Evolutionary conservation across 2,329 filamentous ascomycete genomes (phyloP).

Genomic region (Teratosphaeria destructans): DNA sequence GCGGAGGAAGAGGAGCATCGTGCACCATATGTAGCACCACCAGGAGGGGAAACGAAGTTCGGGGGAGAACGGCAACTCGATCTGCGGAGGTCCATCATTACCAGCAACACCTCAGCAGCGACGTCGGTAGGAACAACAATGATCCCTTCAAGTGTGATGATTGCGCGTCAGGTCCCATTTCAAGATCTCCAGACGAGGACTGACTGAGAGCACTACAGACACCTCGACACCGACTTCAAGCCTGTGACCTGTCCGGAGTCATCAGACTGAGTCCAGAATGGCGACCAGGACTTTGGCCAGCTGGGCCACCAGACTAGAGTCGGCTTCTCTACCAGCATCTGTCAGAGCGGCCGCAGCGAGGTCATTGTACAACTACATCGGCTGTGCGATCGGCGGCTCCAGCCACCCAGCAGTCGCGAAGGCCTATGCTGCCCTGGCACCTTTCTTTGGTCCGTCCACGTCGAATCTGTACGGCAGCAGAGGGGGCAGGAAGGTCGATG

Average conservation of each 20-base stretch:
- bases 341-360: slow-evolving; percentile 37
- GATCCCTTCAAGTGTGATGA: neutral
- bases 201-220: too few relatives aligned
- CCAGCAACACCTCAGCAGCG: neutral
- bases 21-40: neutral
- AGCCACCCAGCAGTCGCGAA: slow-evolving; percentile 36
- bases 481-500: slow-evolving; percentile 30
- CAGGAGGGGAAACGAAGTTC: neutral
- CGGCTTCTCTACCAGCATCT: slow-evolving; percentile 29
- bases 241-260: neutral
- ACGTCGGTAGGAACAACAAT: neutral
- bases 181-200: too few relatives aligned
- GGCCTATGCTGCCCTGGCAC: slow-evolving; percentile 26
- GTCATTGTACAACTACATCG: slow-evolving; percentile 45
- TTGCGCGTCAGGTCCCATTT: neutral
- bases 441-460: slow-evolving; percentile 30
- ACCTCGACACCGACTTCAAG: too few relatives aligned
- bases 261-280: slow-evolving; percentile 23
- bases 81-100: neutral
- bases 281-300: slow-evolving; percentile 38
- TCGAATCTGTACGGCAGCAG: slow-evolving; percentile 28
- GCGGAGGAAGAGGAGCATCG: neutral
- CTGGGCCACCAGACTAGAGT: slow-evolving; percentile 37
- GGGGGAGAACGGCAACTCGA: neutral
- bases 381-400: slow-evolving; percentile 43